phyloP scores from a whole-genome alignment of 225 moss, liverwort and hornwort genomes.

The Bryoerythrophyllum caledonicum region DNA sequence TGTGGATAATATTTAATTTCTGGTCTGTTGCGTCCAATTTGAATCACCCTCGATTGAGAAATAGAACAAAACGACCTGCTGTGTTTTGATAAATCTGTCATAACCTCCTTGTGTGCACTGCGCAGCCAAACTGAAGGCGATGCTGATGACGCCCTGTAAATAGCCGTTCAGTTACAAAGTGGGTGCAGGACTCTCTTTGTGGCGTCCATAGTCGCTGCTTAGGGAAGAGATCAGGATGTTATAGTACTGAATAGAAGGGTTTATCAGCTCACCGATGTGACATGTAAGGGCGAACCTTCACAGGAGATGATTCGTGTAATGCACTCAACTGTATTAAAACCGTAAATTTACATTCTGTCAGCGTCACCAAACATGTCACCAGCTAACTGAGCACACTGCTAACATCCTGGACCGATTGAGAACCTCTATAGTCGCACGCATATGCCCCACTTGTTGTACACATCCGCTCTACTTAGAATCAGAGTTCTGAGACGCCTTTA shows the following conservation, averaged over 20 bases:
- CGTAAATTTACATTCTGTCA: constrained; percentile 5
- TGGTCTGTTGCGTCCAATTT: too few relatives aligned
- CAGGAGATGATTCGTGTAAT: neutral
- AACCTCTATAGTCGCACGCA: neutral
- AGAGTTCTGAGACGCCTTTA: neutral
- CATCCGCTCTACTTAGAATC: neutral
- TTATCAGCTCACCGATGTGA: neutral
- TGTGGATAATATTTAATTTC: too few relatives aligned
- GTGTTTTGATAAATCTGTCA: neutral
- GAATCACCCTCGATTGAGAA: too few relatives aligned
- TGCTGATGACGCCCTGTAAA: neutral
- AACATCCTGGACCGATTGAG: neutral
- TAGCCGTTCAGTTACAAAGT: neutral
- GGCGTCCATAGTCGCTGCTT: neutral
- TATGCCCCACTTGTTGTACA: neutral
- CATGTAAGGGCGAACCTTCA: neutral
- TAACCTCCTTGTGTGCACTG: neutral
- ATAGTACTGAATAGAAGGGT: neutral
- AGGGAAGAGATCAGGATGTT: neutral
- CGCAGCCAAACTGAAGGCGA: constrained; percentile 49
- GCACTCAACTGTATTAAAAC: neutral
- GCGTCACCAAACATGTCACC: neutral
- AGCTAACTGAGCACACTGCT: neutral
- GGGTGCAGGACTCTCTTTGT: neutral
- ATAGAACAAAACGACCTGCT: too few relatives aligned